Base-by-base conservation (phyloP, 805 yeast species). In the Cyberlindnera samutprakarnensis region DNA sequence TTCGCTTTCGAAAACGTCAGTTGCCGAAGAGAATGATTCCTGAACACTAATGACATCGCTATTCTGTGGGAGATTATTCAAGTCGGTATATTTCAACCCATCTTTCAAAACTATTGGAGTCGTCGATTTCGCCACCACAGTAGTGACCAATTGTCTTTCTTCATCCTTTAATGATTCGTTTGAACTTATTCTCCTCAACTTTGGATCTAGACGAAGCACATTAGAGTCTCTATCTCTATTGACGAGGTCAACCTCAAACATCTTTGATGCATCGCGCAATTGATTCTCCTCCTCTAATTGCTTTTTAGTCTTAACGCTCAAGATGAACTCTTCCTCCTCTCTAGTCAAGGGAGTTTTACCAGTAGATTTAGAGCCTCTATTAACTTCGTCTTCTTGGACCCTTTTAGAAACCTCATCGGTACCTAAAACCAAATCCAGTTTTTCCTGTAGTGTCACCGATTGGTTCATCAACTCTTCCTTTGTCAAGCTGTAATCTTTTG, bases 361-460 rank as follows among this genome's bases (percentile, higher is more conserved):
- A 5, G 49, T 43, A 28, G 47, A 53, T 14, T 44, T 47, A 17
- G 48, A 49, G 11, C 47, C 48, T 30, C 37, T 43, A 24, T 35
- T 32, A 14, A 41, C 32, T 28, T 47, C 53, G 36, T 44, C 50
- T 25, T 45, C 31, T 23, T 39, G 47, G 16, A 48, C 44, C 32
- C 42, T 38, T 33, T 41, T 35, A 7, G 52, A 37, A 3, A 50
- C 32, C 2, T 46, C 47, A 16, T 44, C 39, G 11, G 41, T 38
- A 19, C 53, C 53, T 12, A 70, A 50, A 27, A 61, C 65, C 3
- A 68, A 54, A 34, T 65, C 68, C 34, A 70, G 51, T 43, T 64
- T 68, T 38, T 70, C 67, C 38, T 64, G 64, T 24, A 70, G 48
- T 30, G 54, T 56, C 49, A 47, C 57, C 36, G 46, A 44, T 35